Percentiles rank a stretch among this genome's conserved stretches.
These are phyloP conservation scores for Trichoderma sp. DNA, from an alignment of 2,329 filamentous ascomycete genomes.

Conservation along the genomic window DNA sequence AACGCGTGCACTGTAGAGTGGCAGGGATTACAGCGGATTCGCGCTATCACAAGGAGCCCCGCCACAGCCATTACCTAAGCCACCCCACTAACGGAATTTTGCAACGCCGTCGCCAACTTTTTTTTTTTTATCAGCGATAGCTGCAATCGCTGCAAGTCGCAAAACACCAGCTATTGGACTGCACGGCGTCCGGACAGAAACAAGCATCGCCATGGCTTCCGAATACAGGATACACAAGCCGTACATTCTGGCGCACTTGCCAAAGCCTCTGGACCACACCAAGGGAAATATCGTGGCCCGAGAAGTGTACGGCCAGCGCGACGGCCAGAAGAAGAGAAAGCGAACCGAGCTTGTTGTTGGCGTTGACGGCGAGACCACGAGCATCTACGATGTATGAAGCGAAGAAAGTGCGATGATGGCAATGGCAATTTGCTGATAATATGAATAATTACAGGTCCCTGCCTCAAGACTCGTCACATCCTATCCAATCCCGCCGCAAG, in stretches of 20 bases:
- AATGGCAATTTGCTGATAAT: conserved; percentile 22
- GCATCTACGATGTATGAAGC: conserved; percentile 65
- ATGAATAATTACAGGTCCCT: conserved; percentile 53
- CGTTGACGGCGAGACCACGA: conserved; percentile 67
- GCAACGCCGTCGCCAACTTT: conserved; percentile 40
- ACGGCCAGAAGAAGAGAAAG: conserved; percentile 63
- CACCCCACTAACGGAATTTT: conserved; percentile 44
- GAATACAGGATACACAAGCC: conserved; percentile 66
- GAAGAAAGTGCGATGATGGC: conserved; percentile 32
- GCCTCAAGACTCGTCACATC: conserved; percentile 66
- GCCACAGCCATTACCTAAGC: conserved; percentile 29
- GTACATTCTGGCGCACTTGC: conserved; percentile 64
- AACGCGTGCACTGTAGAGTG: conserved; percentile 24
- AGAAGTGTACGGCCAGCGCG: conserved; percentile 63
- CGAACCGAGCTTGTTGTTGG: conserved; percentile 66
- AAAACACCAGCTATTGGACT: background rate
- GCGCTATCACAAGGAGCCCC: conserved; percentile 31
- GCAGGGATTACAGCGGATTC: conserved; percentile 24
- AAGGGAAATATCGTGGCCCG: conserved; percentile 59
- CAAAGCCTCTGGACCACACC: conserved; percentile 59
- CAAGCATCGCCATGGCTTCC: conserved; percentile 53
- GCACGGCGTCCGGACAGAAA: background rate
- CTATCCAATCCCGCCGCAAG: conserved; percentile 68
- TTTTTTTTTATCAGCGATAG: conserved; percentile 43
- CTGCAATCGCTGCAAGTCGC: conserved; percentile 33